Evolutionary conservation across 2,329 filamentous ascomycete genomes (phyloP), one percentile per base, ranked within the genome.

Genomic region (Sarocladium kiliense): DNA sequence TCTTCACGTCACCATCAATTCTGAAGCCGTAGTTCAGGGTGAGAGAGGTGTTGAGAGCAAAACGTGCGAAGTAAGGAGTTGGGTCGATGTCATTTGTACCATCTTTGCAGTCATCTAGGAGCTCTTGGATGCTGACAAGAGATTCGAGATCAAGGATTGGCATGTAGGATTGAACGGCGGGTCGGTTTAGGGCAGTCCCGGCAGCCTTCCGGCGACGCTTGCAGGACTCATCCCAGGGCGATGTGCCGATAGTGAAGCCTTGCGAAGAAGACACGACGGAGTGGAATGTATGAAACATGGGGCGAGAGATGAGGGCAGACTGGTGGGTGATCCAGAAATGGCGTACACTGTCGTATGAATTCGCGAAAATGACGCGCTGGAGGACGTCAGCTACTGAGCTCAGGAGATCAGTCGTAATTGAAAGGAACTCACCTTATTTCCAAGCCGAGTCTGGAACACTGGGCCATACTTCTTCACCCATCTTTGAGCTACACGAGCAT

Each of bases 201-300:
- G 88, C 89, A 0, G 87, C 88, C 73, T 91, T 92, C 59, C 89
- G 82, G 10, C 88, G 80, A 23, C 78, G 76, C 68, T 92, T 93
- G 71, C 87, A 90, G 2, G 85, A 89, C 53, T 91, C 88, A 58
- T 92, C 88, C 86, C 89, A 94, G 0, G 89, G 89, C 0, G 88
- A 91, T 0, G 89, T 91, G 1, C 89, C 89, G 58, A 94, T 91
- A 0, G 89, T 93, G 69, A 91, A 88, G 5, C 88, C 88, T 61
- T 91, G 86, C 0, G 86, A 89, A 32, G 78, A 83, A 1, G 88
- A 91, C 2, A 91, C 86, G 3, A 92, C 86, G 4, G 80, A 88
- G 69, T 92, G 89, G 68, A 92, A 93, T 1, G 89, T 93, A 68
- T 93, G 88, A 49, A 91, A 81, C 23, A 78, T 89, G 0, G 89